phyloP scores from a whole-genome alignment of 2,329 filamentous ascomycete genomes.

The Lachnellula occidentalis region DNA sequence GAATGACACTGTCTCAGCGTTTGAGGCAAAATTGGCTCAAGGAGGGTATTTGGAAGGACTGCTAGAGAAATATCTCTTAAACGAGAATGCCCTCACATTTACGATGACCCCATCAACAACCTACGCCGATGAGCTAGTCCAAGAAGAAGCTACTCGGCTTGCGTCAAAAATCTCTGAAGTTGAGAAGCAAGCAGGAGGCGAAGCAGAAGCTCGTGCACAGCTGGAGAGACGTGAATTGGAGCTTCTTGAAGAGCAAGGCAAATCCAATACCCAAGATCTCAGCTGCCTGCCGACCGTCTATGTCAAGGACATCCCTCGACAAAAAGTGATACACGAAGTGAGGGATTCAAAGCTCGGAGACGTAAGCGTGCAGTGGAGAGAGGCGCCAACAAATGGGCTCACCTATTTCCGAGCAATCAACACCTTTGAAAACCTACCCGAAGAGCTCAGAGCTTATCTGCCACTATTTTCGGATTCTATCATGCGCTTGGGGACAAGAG shows the following conservation, averaged over 20 bases:
- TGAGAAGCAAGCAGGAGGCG: slow-evolving; percentile 61
- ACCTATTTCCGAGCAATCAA: slow-evolving; percentile 95
- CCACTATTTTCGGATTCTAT: slow-evolving; percentile 89
- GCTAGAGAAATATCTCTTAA: slow-evolving; percentile 84
- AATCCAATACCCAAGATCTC: slow-evolving; percentile 76
- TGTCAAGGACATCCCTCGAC: slow-evolving; percentile 81
- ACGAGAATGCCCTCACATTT: slow-evolving; percentile 81
- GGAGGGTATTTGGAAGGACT: slow-evolving; percentile 78
- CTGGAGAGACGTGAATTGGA: slow-evolving; percentile 75
- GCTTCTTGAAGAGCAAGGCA: slow-evolving; percentile 75
- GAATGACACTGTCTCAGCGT: slow-evolving; percentile 81
- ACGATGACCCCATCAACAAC: slow-evolving; percentile 84
- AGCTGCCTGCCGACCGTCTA: slow-evolving; percentile 83
- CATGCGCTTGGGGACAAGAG: slow-evolving; percentile 86
- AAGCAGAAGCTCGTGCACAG: slow-evolving; percentile 63
- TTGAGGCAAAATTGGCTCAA: slow-evolving; percentile 69
- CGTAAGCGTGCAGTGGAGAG: slow-evolving; percentile 78
- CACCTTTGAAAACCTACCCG: slow-evolving; percentile 69
- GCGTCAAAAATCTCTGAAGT: slow-evolving; percentile 67
- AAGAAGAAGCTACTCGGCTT: slow-evolving; percentile 73
- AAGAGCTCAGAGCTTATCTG: slow-evolving; percentile 77
- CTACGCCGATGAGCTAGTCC: slow-evolving; percentile 67
- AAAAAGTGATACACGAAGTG: slow-evolving; percentile 55
- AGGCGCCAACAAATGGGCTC: slow-evolving; percentile 89
- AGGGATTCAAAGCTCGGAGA: slow-evolving; percentile 61